Evolutionary conservation across 2,329 filamentous ascomycete species (phyloP).

Genomic region (Diaporthe nobilis): DNA sequence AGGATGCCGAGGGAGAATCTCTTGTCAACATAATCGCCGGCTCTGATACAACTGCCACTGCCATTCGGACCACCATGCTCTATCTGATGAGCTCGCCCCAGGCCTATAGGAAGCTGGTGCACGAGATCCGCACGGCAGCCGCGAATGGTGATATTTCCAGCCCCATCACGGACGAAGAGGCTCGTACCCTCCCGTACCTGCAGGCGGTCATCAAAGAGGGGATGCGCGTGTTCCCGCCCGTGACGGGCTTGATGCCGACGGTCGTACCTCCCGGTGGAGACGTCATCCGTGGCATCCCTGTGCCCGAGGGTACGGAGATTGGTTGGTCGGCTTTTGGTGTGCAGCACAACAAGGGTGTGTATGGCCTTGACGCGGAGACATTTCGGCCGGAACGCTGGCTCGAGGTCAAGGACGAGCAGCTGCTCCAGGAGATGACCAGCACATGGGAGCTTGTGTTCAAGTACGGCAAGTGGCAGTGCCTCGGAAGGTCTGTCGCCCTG

Average conservation of each 20-base stretch:
- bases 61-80: conserved; percentile 62
- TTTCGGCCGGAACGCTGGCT: conserved; percentile 67
- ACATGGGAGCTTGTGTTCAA: conserved; percentile 61
- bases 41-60: conserved; percentile 66
- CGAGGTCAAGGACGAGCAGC: conserved; percentile 51
- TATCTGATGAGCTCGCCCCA: conserved; percentile 61
- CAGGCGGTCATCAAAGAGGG: conserved; percentile 65
- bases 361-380: conserved; percentile 56
- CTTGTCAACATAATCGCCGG: conserved; percentile 62
- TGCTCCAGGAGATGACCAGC: conserved; percentile 53
- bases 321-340: conserved; percentile 59
- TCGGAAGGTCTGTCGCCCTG: conserved; percentile 61
- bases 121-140: conserved; percentile 58
- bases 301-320: conserved; percentile 62
- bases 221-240: conserved; percentile 61
- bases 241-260: conserved; percentile 54
- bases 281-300: conserved; percentile 54
- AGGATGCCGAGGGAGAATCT: conserved; percentile 60
- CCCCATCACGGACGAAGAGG: conserved; percentile 54
- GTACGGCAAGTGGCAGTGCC: conserved; percentile 58
- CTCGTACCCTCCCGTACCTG: conserved; percentile 60
- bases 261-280: conserved; percentile 55
- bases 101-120: conserved; percentile 56
- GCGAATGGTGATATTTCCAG: conserved; percentile 50
- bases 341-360: conserved; percentile 54